Evolutionary conservation across 1,284 basidiomycete species (phyloP).

Genomic region (Golubevia sp.): DNA sequence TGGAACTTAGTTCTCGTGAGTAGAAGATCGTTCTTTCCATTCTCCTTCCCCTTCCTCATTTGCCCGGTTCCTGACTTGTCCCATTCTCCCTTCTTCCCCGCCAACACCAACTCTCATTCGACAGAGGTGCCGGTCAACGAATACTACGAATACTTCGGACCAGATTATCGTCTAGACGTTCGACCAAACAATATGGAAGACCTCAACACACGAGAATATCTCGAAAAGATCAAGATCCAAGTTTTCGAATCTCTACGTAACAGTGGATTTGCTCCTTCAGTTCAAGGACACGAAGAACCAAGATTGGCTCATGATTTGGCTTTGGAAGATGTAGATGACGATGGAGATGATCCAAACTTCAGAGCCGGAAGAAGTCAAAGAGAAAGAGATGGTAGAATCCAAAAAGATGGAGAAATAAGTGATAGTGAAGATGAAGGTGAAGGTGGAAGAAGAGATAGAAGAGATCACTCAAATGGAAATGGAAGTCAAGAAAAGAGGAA

Average conservation of each 20-base stretch:
- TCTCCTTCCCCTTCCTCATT: constrained; percentile 6
- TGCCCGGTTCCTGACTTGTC: background rate
- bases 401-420: constrained; percentile 36
- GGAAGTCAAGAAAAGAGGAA: no score
- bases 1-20: constrained; percentile 82
- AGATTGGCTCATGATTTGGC: constrained; percentile 24
- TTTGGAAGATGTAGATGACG: constrained; percentile 30
- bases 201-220: constrained; percentile 87
- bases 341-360: constrained; percentile 16
- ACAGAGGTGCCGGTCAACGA: constrained; percentile 55
- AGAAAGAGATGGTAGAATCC: constrained; percentile 24
- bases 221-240: constrained; percentile 88
- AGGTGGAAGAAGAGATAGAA: constrained; percentile 21
- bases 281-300: constrained; percentile 54
- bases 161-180: constrained; percentile 96
- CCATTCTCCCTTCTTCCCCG: constrained; percentile 7
- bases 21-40: background rate
- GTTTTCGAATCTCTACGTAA: constrained; percentile 73
- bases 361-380: constrained; percentile 31
- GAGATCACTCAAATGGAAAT: background rate
- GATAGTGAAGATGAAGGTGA: constrained; percentile 43
- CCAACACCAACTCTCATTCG: background rate
- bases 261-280: constrained; percentile 38
- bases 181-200: constrained; percentile 94
- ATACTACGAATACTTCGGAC: constrained; percentile 97